Evolutionary conservation across 306 rosid species (phyloP), one percentile per base, ranked within the genome.

Genomic region (Arachis hypogaea): DNA sequence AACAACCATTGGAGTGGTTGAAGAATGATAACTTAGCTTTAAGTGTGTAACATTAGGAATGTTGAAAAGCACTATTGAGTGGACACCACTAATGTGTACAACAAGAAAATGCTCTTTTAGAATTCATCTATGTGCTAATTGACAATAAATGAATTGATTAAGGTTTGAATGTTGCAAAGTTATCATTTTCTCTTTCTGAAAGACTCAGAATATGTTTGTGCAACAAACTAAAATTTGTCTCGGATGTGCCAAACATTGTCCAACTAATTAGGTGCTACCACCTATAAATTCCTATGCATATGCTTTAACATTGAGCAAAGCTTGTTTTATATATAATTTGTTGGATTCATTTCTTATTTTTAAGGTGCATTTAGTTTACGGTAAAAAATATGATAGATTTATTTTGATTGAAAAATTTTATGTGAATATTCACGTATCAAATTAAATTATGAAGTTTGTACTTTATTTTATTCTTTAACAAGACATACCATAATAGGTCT

Each of bases 51-150:
- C 44, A 4, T n/a, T 38, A 18, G 55, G 16, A 36, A 57, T 12
- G 75, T 70, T 8, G 56, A 11, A 59, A 30, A 64, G 59, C 66
- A 66, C 56, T 47, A 29, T 38, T 22, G 6, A 57, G 64, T 54
- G 64, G 51, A 72, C 5, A 14, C 59, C 16, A 50, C n/a, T 22
- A 22, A 22, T 22, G 28, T 22, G 28, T 68, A n/a, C 51, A 52
- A 51, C 52, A 44, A 47, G 28, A 22, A 63, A 74, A 52, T 63
- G 9, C 30, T 54, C 72, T 29, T 52, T 64, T 4, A 22, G 54
- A 64, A 54, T 28, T 45, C 47, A 28, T 64, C 72, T 54, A 9
- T 10, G 22, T 33, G 22, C 63, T 55, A 50, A 38, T 38, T 5
- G 44, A 38, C 41, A 55, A 18, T 3, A 9, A 46, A 22, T 22